These are phyloP conservation scores for Carpinus fangiana DNA, from an alignment of 306 rosid genomes.

Conservation along the genomic window DNA sequence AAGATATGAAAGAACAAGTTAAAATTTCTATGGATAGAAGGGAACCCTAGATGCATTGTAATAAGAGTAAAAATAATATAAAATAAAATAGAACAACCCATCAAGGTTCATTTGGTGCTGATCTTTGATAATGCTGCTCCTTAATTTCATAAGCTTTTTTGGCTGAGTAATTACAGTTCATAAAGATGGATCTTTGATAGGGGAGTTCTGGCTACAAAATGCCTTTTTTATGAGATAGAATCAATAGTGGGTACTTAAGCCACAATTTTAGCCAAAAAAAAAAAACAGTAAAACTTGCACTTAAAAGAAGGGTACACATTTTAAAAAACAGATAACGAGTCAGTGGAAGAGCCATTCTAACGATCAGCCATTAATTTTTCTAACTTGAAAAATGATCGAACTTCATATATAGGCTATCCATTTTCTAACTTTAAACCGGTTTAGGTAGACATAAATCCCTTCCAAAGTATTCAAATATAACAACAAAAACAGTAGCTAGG, in stretches of 20 bases:
- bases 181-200: constrained; percentile 24
- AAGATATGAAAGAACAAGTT: not conserved
- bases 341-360: constrained; percentile 27
- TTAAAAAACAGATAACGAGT: constrained; percentile 37
- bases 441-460: constrained; percentile 12
- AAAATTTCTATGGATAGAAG: not conserved
- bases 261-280: constrained; percentile 13
- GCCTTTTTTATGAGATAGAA: constrained; percentile 37
- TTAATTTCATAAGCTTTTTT: constrained; percentile 34
- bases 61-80: not conserved
- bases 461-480: constrained; percentile 24
- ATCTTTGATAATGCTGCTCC: constrained; percentile 15
- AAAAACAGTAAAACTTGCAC: constrained; percentile 41
- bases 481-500: constrained; percentile 9
- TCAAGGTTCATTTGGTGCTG: constrained; percentile 2
- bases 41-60: constrained; percentile 50
- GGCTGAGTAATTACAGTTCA: constrained; percentile 23
- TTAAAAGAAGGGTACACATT: constrained; percentile 51
- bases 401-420: constrained; percentile 25
- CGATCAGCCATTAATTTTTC: not conserved
- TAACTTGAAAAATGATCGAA: constrained; percentile 17
- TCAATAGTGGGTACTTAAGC: constrained; percentile 27
- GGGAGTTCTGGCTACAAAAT: constrained; percentile 22
- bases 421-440: constrained; percentile 35
- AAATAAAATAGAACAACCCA: not conserved